Evolutionary conservation across 257 asterid genomes (phyloP), one percentile per base, ranked within the genome.

Genomic region (Solanum ahanhuiri): DNA sequence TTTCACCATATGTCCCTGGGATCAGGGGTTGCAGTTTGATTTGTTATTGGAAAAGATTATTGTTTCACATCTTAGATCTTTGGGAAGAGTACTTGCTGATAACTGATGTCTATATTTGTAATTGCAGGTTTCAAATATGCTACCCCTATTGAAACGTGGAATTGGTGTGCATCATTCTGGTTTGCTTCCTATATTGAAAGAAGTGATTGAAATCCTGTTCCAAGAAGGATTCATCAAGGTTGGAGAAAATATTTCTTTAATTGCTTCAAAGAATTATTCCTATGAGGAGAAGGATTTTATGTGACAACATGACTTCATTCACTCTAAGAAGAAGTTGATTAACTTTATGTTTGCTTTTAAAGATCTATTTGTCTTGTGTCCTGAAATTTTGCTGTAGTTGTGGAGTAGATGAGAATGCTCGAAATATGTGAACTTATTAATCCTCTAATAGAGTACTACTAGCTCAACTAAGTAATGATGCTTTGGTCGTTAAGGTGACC

Each of bases 111-210:
- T 7, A 83, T 81, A 75, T 85, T 63, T 34, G 48, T 35, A 15
- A 63, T 69, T 83, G 37, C 92, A 95, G 99, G 98, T 96, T 79
- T 92, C 97, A 87, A 94, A 93, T 89, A 94, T 96, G 98, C 93
- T 97, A 86, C 99, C 99, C 57, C 85, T 95, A 79, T 90, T 97
- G 92, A 95, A 95, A 92, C 95, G 99, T 83, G 99, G 99, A 64
- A 97, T 95, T 77, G 98, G 98, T 45, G 98, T 97, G 63, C 99
- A 97, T 91, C 99, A 97, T 91, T 97, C 99, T 92, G 98, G 99
- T 69, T 92, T 97, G 92, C 98, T 97, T 87, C 99, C 99, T 84
- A 96, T 96, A 90, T 89, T 97, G 69, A 97, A 97, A 93, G 99
- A 97, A 92, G 98, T 95, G 76, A 95, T 97, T 86, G 99, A 97